Conservation (phyloP, 768 basidiomycete species). For the Pleurotus giganteus region DNA sequence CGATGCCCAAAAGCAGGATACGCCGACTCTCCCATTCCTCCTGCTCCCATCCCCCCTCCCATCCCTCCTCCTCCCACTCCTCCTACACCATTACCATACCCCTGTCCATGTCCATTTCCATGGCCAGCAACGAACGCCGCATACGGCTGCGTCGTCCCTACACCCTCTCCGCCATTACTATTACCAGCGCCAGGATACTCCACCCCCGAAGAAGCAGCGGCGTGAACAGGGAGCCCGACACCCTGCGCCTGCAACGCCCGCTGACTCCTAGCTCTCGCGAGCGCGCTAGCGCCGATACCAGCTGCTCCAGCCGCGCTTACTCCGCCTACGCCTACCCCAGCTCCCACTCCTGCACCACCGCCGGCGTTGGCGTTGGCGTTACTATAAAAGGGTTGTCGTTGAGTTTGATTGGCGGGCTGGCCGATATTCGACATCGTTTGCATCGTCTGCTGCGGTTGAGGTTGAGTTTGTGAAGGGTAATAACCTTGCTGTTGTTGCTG, state of each 20-base stretch:
- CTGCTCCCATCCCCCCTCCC: no score
- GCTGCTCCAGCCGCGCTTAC: constrained; percentile 31
- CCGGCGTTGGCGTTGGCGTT: neutral
- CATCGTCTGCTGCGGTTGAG: neutral
- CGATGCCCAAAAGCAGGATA: neutral
- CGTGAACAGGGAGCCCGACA: constrained; percentile 20
- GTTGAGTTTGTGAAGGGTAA: no score
- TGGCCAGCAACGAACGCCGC: constrained; percentile 14
- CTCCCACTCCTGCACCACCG: neutral
- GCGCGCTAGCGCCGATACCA: constrained; percentile 35
- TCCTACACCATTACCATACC: no score
- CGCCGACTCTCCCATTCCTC: neutral
- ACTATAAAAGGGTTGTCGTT: no score
- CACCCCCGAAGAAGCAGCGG: constrained; percentile 27
- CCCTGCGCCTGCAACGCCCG: constrained; percentile 21
- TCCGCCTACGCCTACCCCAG: neutral
- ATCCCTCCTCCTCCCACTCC: no score
- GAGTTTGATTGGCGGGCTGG: no score
- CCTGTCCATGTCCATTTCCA: no score
- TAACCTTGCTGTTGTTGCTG: no score
- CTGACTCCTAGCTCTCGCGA: constrained; percentile 37
- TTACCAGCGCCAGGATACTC: constrained; percentile 21
- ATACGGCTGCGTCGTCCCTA: constrained; percentile 11
- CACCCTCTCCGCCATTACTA: constrained; percentile 16
- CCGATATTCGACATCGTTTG: neutral